Percentiles rank a stretch among this genome's conserved stretches.
Evolutionary conservation across 192 early-diverging fungal genomes (phyloP).

Genomic region (Podila clonocystis): DNA sequence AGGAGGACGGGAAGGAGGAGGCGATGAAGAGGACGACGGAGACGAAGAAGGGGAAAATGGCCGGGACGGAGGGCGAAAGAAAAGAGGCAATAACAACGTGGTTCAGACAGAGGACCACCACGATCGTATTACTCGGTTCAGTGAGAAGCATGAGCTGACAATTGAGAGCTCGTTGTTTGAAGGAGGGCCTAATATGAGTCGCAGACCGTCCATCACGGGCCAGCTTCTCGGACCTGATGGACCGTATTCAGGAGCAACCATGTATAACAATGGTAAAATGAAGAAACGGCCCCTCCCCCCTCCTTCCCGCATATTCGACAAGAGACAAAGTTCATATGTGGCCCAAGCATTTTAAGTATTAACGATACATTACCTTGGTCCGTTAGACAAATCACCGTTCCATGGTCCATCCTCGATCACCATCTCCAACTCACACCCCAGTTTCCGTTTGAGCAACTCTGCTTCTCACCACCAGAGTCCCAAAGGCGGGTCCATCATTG

Average conservation of each 20-base stretch:
- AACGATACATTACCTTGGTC: too few relatives aligned
- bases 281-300: too few relatives aligned
- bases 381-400: background rate
- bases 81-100: background rate
- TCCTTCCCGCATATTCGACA: too few relatives aligned
- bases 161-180: background rate
- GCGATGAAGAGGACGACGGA: background rate
- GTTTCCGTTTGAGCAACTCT: background rate
- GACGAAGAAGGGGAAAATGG: background rate
- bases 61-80: background rate
- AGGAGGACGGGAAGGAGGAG: background rate
- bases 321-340: too few relatives aligned
- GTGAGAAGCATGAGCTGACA: background rate
- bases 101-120: background rate
- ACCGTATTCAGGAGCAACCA: background rate
- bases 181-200: background rate
- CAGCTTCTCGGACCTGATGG: background rate
- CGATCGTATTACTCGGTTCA: constrained; percentile 1
- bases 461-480: background rate
- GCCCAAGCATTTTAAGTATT: too few relatives aligned
- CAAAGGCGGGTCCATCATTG: constrained; percentile 11
- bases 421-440: background rate
- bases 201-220: background rate
- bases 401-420: background rate
- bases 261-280: background rate